phyloP scores from a whole-genome alignment of 768 basidiomycete species.

The Nevesoporus exiguus region DNA sequence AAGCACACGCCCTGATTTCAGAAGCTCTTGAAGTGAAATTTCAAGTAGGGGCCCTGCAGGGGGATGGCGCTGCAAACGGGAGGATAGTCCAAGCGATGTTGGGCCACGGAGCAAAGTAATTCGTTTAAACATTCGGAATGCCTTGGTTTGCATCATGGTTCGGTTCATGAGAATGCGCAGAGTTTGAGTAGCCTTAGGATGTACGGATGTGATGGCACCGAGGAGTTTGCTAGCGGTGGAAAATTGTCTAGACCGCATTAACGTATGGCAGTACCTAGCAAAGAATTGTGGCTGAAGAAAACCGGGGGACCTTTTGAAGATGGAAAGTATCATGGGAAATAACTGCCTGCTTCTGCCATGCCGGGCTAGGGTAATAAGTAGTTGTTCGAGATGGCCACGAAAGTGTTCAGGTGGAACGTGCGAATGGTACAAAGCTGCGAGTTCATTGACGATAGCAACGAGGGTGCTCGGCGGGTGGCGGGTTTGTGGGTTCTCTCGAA shows the following conservation, averaged over 20 bases:
- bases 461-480: conserved; percentile 31
- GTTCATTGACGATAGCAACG: conserved; percentile 32
- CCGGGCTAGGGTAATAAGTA: conserved; percentile 39
- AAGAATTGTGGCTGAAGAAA: conserved; percentile 42
- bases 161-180: conserved; percentile 6
- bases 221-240: conserved; percentile 33
- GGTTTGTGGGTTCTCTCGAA: conserved; percentile 34
- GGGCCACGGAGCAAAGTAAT: conserved; percentile 1
- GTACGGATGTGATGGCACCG: conserved; percentile 16
- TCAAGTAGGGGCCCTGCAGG: conserved; percentile 11
- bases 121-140: conserved; percentile 6
- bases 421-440: conserved; percentile 36
- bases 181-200: conserved; percentile 14
- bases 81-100: conserved; percentile 15
- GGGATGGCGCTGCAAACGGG: conserved; percentile 11
- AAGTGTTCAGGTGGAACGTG: conserved; percentile 38
- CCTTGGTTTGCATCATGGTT: conserved; percentile 5
- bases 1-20: conserved; percentile 35
- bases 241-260: conserved; percentile 43
- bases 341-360: conserved; percentile 37
- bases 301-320: conserved; percentile 32
- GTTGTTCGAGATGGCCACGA: conserved; percentile 42
- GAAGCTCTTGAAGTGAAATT: conserved; percentile 21
- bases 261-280: conserved; percentile 33
- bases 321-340: conserved; percentile 38